Evolutionary conservation across 305 asterid genomes (phyloP).

Genomic region (Plantago lanceolata): DNA sequence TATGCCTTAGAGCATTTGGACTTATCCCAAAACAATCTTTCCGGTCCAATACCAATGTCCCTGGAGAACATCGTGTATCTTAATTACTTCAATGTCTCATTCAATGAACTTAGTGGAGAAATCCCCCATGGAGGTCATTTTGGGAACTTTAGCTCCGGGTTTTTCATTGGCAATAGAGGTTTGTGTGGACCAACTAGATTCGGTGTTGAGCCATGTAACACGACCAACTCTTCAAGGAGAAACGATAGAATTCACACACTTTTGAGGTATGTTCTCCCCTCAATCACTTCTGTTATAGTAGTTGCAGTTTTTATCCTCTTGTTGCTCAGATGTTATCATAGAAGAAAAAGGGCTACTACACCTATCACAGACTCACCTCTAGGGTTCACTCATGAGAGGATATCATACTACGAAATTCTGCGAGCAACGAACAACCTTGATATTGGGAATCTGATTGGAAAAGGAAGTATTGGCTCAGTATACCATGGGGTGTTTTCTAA

Average conservation of each 20-base stretch:
- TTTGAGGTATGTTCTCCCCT: slow-evolving; percentile 2
- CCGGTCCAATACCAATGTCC: slow-evolving; percentile 15
- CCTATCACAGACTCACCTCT: neutral
- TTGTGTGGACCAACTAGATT: slow-evolving; percentile 22
- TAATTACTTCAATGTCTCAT: slow-evolving; percentile 21
- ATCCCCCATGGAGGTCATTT: slow-evolving; percentile 22
- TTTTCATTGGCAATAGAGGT: slow-evolving; percentile 18
- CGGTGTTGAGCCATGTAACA: slow-evolving; percentile 11
- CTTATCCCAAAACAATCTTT: slow-evolving; percentile 18
- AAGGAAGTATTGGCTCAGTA: slow-evolving; percentile 5
- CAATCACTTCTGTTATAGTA: neutral
- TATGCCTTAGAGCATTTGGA: slow-evolving; percentile 11
- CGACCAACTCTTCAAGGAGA: neutral
- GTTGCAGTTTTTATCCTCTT: neutral
- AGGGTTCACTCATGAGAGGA: neutral
- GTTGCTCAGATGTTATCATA: neutral
- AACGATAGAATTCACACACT: neutral
- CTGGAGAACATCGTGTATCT: slow-evolving; percentile 4
- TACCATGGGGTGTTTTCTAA: neutral
- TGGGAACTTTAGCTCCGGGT: slow-evolving; percentile 2
- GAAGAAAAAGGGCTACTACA: neutral
- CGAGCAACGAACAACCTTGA: neutral
- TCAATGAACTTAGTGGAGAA: slow-evolving; percentile 20
- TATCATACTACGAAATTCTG: slow-evolving; percentile 22
- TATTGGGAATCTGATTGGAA: slow-evolving; percentile 5